A percentile compares a stretch with the other conserved stretches of the same genome.
Evolutionary conservation across 805 yeast genomes (phyloP).

Genomic region (Yamadazyma philogaea): DNA sequence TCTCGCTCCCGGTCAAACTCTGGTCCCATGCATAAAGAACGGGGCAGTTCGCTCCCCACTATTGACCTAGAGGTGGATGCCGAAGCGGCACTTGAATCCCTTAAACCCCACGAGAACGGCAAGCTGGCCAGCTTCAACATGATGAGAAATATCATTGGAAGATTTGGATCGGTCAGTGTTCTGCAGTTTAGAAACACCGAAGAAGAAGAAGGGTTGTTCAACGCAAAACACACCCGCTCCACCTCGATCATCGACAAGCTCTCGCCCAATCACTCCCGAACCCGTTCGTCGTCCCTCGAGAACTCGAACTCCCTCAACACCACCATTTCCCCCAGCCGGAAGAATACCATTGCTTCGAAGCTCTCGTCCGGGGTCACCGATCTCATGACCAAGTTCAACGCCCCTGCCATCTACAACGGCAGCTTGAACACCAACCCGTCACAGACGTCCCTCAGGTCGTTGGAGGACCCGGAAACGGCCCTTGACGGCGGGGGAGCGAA

Average conservation of each 20-base stretch:
- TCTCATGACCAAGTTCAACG: slow-evolving; percentile 39
- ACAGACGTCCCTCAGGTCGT: slow-evolving; percentile 32
- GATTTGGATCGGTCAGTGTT: slow-evolving; percentile 31
- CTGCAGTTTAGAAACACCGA: slow-evolving; percentile 20
- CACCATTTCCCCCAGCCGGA: slow-evolving; percentile 19
- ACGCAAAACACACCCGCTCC: slow-evolving; percentile 16
- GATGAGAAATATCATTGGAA: slow-evolving; percentile 35
- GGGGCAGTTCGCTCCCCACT: slow-evolving; percentile 28
- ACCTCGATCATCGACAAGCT: slow-evolving; percentile 26
- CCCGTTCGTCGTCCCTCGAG: slow-evolving; percentile 35
- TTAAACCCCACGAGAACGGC: slow-evolving; percentile 14
- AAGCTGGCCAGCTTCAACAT: slow-evolving; percentile 25
- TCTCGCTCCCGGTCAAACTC: slow-evolving; percentile 31
- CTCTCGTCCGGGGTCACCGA: slow-evolving; percentile 41
- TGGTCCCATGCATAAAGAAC: slow-evolving; percentile 18
- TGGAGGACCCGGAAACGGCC: slow-evolving; percentile 19
- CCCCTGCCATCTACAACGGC: background rate
- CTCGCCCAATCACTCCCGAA: slow-evolving; percentile 37
- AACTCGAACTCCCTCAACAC: background rate
- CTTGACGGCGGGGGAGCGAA: slow-evolving; percentile 11
- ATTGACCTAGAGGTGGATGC: slow-evolving; percentile 11
- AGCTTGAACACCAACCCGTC: slow-evolving; percentile 18
- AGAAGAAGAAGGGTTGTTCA: slow-evolving; percentile 11
- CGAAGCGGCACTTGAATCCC: slow-evolving; percentile 11
- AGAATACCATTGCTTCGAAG: slow-evolving; percentile 36